phyloP scores from a whole-genome alignment of 768 basidiomycete genomes.

The Dioszegia crocea region DNA sequence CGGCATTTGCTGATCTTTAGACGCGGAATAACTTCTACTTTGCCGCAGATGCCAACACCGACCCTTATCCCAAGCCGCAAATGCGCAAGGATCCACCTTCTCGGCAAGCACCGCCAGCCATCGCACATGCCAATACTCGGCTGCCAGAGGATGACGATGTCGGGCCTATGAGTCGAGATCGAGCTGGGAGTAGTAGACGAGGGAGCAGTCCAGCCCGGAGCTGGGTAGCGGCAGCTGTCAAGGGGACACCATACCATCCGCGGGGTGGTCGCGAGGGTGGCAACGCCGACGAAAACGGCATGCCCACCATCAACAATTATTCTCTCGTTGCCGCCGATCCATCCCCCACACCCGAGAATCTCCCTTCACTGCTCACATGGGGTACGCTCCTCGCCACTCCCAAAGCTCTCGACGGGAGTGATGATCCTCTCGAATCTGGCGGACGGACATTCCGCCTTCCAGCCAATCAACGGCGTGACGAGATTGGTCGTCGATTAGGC shows the following conservation, averaged over 20 bases:
- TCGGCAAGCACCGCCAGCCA: slow-evolving; percentile 50
- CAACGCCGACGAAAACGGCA: slow-evolving; percentile 47
- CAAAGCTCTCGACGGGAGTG: slow-evolving; percentile 59
- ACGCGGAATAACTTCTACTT: slow-evolving; percentile 95
- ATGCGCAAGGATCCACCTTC: slow-evolving; percentile 5
- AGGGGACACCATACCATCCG: slow-evolving; percentile 78
- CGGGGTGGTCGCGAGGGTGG: background rate
- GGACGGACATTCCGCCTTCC: slow-evolving; percentile 64
- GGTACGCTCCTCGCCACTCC: slow-evolving; percentile 90
- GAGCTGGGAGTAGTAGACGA: slow-evolving; percentile 17
- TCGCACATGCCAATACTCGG: slow-evolving; percentile 77
- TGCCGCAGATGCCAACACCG: slow-evolving; percentile 79
- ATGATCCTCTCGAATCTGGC: slow-evolving; percentile 53
- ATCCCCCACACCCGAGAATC: slow-evolving; percentile 74
- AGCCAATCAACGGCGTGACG: slow-evolving; percentile 72
- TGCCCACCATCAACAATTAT: slow-evolving; percentile 56
- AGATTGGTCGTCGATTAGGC: slow-evolving; percentile 73
- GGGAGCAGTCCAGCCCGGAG: slow-evolving; percentile 85
- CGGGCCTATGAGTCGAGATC: slow-evolving; percentile 6
- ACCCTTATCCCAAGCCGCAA: slow-evolving; percentile 59
- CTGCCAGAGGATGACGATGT: slow-evolving; percentile 59
- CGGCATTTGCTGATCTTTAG: slow-evolving; percentile 51
- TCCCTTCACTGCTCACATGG: slow-evolving; percentile 97
- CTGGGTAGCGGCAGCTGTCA: slow-evolving; percentile 85
- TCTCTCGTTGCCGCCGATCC: slow-evolving; percentile 79